These are phyloP conservation scores for Bruguiera parviflora DNA, from an alignment of 345 rosid species.

Conservation along the genomic window DNA sequence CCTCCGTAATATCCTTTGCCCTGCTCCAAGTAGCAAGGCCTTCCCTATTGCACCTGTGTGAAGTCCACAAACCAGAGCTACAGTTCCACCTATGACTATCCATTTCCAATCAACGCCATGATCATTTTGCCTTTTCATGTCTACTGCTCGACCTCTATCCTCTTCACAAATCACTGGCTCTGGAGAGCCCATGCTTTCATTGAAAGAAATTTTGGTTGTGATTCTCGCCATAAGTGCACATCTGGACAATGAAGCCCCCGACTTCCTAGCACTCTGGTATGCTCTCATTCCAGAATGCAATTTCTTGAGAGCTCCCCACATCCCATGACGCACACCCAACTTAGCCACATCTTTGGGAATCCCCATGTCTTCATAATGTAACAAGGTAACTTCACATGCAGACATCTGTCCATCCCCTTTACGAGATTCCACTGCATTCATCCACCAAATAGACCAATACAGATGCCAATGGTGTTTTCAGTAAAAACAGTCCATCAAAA, in stretches of 20 bases:
- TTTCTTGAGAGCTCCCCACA: conserved; percentile 97
- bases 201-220: conserved; percentile 54
- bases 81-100: conserved; percentile 73
- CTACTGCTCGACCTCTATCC: conserved; percentile 22
- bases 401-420: conserved; percentile 76
- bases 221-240: conserved; percentile 66
- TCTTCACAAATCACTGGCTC: conserved; percentile 40
- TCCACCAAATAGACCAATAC: conserved; percentile 3
- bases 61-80: conserved; percentile 75
- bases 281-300: conserved; percentile 78
- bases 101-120: conserved; percentile 86
- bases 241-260: conserved; percentile 57
- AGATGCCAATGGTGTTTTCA: not conserved
- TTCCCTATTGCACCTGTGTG: conserved; percentile 67
- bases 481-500: not conserved
- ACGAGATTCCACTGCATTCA: conserved; percentile 72
- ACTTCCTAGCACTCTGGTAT: conserved; percentile 70
- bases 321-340: conserved; percentile 87
- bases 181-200: conserved; percentile 38
- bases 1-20: conserved; percentile 69
- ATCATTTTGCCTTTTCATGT: conserved; percentile 35
- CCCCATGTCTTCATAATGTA: conserved; percentile 96
- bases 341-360: conserved; percentile 97
- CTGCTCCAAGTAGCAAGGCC: conserved; percentile 75
- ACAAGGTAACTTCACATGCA: conserved; percentile 84